Base-by-base conservation (phyloP, 202 grass and related monocot species). In the Schoenoplectus tabernaemontani region DNA sequence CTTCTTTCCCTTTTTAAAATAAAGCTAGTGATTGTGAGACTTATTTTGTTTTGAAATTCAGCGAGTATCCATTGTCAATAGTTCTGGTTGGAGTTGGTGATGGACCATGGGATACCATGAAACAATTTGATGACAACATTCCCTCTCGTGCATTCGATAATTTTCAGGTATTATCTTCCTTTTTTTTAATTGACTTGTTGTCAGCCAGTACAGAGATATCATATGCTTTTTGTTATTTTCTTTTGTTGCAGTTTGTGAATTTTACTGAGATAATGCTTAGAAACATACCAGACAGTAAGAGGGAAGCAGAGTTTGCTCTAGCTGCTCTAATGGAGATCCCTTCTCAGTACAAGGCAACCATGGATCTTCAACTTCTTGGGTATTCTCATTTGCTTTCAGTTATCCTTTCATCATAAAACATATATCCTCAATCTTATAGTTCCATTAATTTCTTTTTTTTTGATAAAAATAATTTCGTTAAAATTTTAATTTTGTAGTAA, bases 81-180 rank as follows among this genome's bases (percentile, higher is more conserved):
- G 80, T 96, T 63, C 76, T 96, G 67, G 93, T 92, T 76, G 93
- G 90, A 56, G 88, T 96, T 42, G 90, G 93, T 37, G 93, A 96
- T 59, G 90, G 88, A 16, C 93, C 93, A 59, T 96, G 90, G 93
- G 90, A 96, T 39, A 90, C 88, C 86, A 96, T 96, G 88, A 88
- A 62, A 59, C 39, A 89, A 89, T 96, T 96, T 30, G 90, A 90
- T 16, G 88, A 96, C 57, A 87, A 92, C 74, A 90, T 89, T 80
- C 93, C 93, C 13, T 83, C 84, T 68, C 86, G 93, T 17, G 80
- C 84, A 62, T 92, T 92, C 12, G 90, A 92, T 63, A 92, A 96
- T 64, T 92, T 96, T 71, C 90, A 96, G 86, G 90, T 92, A 78
- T 50, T 34, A 46, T 76, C 44, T 63, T 23, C 23, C 12, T 78